phyloP scores from a whole-genome alignment of 1,139 yeast genomes.

The Geotrichum klebahnii region DNA sequence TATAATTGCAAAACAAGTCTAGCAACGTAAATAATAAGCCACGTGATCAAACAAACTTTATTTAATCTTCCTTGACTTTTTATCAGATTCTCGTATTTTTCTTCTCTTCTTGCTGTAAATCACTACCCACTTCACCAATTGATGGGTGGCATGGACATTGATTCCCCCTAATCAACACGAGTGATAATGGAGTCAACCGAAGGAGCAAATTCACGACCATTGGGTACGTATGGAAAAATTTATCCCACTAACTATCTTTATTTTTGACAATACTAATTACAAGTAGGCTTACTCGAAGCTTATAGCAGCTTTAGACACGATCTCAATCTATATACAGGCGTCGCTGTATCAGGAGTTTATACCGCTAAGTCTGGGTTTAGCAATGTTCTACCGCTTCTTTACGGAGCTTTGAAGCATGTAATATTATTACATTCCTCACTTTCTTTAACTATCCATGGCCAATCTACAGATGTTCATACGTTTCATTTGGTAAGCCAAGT shows the following conservation, averaged over 20 bases:
- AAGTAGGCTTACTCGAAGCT: constrained; percentile 6
- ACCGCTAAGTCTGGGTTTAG: background rate
- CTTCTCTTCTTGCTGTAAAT: no score
- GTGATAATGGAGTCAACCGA: background rate
- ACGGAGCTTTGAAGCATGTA: constrained; percentile 5
- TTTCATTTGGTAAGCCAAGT: constrained; percentile 4
- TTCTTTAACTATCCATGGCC: background rate
- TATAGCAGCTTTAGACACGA: constrained; percentile 12
- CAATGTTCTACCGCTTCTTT: background rate
- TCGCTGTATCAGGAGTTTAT: constrained; percentile 10
- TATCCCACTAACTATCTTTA: no score
- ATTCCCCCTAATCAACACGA: no score
- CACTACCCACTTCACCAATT: no score
- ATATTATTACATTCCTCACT: constrained; percentile 8
- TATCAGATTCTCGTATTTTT: no score
- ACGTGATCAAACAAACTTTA: no score
- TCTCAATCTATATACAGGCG: constrained; percentile 7
- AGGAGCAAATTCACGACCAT: background rate
- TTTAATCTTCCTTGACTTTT: no score
- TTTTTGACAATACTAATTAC: background rate
- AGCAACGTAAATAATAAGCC: no score
- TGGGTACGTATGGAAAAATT: constrained; percentile 1
- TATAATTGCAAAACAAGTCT: no score
- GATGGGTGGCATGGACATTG: no score
- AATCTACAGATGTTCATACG: background rate